These are phyloP conservation scores for Linum tenue DNA, from an alignment of 345 rosid species.

Conservation along the genomic window DNA sequence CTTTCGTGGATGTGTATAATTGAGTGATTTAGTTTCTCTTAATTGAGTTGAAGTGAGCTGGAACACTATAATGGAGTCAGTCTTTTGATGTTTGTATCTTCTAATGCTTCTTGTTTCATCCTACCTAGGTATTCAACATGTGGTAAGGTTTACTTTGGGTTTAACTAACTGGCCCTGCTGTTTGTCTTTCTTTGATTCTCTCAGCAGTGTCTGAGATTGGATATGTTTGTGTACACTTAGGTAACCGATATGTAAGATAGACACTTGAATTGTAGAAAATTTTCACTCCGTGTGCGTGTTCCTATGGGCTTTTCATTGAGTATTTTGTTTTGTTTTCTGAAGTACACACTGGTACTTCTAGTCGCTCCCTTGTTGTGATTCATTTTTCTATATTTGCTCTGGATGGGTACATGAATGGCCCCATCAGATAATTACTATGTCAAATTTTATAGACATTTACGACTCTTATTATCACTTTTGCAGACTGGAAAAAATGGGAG, in stretches of 20 bases:
- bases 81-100: background rate
- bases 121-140: background rate
- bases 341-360: too few relatives aligned
- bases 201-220: background rate
- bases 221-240: background rate
- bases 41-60: background rate
- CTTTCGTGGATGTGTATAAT: background rate
- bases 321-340: too few relatives aligned
- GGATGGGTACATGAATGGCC: too few relatives aligned
- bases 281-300: too few relatives aligned
- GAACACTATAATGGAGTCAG: background rate
- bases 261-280: too few relatives aligned
- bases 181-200: background rate
- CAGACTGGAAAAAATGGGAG: constrained; percentile 90
- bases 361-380: too few relatives aligned
- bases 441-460: too few relatives aligned
- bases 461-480: background rate
- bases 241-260: too few relatives aligned
- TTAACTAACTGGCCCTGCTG: background rate
- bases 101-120: background rate
- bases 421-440: too few relatives aligned
- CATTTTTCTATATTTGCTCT: too few relatives aligned
- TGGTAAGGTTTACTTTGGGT: background rate
- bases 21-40: background rate
- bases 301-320: too few relatives aligned